Base-by-base conservation (phyloP, 1,139 yeast species). In the Candida neerlandica region DNA sequence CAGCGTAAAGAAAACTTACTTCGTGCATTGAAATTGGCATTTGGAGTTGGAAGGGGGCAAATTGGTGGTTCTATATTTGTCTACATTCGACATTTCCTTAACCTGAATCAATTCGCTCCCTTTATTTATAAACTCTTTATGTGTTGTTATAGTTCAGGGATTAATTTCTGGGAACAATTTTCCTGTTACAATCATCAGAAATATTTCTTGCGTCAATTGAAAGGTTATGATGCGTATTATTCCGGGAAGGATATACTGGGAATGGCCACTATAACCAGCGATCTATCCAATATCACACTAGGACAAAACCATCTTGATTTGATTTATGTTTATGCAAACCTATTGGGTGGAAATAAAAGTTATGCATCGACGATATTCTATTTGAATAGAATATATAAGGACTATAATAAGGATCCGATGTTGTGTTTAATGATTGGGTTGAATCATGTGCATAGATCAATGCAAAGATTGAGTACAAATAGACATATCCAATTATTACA, bases 401-500 rank as follows among this genome's bases (percentile, higher is more conserved):
- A 77, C 23, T 81, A 78, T 51, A 85, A 86, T 42, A 71, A 81
- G 44, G 97, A 94, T 55, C 96, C 97, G 0, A 81, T 89, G 74
- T 72, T 94, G 1, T 78, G 91, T 55, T 73, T 94, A 34, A 68
- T 88, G 23, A 72, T 89, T 47, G 97, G 95, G 0, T 68, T 94
- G 39, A 84, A 92, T 0, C 94, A 92, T 66, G 73, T 91, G n/a
- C 97, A 92, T 59, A 77, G 99, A 38, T 87, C 98, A 0, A 85
- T 92, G 85, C 98, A 94, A 66, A 76, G 99, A 55, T 82, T 89
- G 50, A 85, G 96, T 12, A 77, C 85, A 10, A 90, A 90, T 64
- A 79, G 98, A 51, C 97, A 92, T 61, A 76, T 87, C 50, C 97
- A 92, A 62, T 75, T 94, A 29, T 71, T 94, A 2, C 97, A 94